These are phyloP conservation scores for Leccinum rimulosum DNA, from an alignment of 768 basidiomycete genomes.

Conservation along the genomic window DNA sequence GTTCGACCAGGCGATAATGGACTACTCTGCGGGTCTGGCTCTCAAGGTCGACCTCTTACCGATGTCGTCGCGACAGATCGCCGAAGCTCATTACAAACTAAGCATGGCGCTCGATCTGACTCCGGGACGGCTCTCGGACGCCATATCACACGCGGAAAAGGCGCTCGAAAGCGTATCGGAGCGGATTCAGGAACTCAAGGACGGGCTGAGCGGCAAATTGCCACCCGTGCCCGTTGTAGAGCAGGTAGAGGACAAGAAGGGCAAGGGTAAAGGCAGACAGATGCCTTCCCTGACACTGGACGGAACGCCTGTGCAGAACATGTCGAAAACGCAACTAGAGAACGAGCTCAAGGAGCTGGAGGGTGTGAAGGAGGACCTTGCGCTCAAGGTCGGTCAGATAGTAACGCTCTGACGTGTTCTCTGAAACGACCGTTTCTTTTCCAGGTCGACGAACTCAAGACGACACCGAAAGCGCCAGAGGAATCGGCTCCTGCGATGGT, in stretches of 20 bases:
- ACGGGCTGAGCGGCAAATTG: slow-evolving; percentile 38
- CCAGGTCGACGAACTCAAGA: slow-evolving; percentile 89
- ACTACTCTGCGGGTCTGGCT: slow-evolving; percentile 75
- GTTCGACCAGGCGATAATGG: slow-evolving; percentile 90
- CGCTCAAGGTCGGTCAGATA: slow-evolving; percentile 60
- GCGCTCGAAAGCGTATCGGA: slow-evolving; percentile 77
- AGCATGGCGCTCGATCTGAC: slow-evolving; percentile 92
- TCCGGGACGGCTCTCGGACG: slow-evolving; percentile 76
- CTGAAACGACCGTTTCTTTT: background rate
- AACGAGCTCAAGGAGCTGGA: slow-evolving; percentile 76
- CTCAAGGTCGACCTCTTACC: slow-evolving; percentile 77
- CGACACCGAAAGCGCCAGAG: slow-evolving; percentile 61
- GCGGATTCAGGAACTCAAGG: slow-evolving; percentile 60
- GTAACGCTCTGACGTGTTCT: background rate
- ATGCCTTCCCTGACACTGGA: slow-evolving; percentile 25
- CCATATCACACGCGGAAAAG: slow-evolving; percentile 76
- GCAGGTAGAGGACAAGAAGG: slow-evolving; percentile 46
- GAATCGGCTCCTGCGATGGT: slow-evolving; percentile 67
- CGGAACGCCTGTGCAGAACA: slow-evolving; percentile 57
- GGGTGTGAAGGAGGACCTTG: slow-evolving; percentile 76
- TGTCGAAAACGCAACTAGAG: slow-evolving; percentile 74
- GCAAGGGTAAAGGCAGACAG: slow-evolving; percentile 67
- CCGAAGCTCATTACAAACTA: slow-evolving; percentile 92
- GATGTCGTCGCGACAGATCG: slow-evolving; percentile 87
- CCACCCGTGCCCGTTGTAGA: slow-evolving; percentile 31